Percentiles rank a stretch among this genome's conserved stretches.
Evolutionary conservation across 495 filamentous ascomycete genomes (phyloP).

Genomic region (Annulohypoxylon maeteangense): DNA sequence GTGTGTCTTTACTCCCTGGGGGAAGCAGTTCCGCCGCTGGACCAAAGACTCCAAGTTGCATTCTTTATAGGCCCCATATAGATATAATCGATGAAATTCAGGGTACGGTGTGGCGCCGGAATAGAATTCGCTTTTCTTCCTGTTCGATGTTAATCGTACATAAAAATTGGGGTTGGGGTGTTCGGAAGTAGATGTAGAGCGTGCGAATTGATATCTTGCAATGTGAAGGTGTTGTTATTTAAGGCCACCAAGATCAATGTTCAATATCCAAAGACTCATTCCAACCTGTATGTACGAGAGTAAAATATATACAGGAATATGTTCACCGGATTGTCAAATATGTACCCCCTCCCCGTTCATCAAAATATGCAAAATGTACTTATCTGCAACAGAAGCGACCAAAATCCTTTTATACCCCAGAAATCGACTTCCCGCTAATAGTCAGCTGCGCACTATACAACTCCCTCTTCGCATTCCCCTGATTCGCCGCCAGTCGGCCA

Average conservation of each 20-base stretch:
- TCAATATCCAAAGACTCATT: constrained; percentile 4
- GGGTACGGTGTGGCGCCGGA: no score
- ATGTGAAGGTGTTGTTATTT: not conserved
- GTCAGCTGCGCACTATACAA: constrained; percentile 45
- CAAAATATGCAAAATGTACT: not conserved
- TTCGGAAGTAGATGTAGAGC: not conserved
- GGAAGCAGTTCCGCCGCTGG: constrained; percentile 43
- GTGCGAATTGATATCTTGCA: not conserved
- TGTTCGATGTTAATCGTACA: not conserved
- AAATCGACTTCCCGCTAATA: constrained; percentile 37
- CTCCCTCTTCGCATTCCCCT: constrained; percentile 28
- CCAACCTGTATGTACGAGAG: not conserved
- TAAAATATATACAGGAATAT: constrained; percentile 29
- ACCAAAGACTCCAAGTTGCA: constrained; percentile 46
- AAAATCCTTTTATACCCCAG: not conserved
- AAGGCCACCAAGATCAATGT: not conserved
- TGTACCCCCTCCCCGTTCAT: not conserved
- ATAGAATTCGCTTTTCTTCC: not conserved
- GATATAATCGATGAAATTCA: not conserved
- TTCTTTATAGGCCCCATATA: constrained; percentile 11
- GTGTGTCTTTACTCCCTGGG: constrained; percentile 39
- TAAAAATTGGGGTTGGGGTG: not conserved
- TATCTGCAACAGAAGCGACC: not conserved
- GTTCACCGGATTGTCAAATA: constrained; percentile 9
- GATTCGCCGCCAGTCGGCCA: constrained; percentile 37